These are phyloP conservation scores for Alternaria consortialis DNA, from an alignment of 2,329 filamentous ascomycete species.

Conservation along the genomic window DNA sequence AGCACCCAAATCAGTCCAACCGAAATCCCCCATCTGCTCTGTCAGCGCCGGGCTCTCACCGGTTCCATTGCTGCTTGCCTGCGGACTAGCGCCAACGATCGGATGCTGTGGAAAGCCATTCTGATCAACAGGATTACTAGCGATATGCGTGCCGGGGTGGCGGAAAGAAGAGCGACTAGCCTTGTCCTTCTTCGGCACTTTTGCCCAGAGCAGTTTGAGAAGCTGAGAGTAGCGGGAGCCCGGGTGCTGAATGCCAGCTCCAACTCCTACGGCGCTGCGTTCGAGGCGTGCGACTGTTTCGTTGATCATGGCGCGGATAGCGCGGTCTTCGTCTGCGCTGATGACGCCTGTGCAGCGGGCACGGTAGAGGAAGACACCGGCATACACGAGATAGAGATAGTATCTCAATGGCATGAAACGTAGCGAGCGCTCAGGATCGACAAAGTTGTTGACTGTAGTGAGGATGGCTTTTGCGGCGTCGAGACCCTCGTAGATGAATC, in stretches of 20 bases:
- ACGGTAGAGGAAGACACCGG: constrained; percentile 60
- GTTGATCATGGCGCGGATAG: constrained; percentile 57
- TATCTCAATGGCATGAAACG: constrained; percentile 60
- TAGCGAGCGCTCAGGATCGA: constrained; percentile 57
- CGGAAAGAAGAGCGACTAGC: constrained; percentile 33
- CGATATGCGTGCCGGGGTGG: constrained; percentile 45
- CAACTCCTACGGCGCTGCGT: constrained; percentile 52
- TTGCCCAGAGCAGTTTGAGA: constrained; percentile 59
- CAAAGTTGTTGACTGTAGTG: constrained; percentile 61
- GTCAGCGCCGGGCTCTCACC: constrained; percentile 54
- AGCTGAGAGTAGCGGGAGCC: constrained; percentile 59
- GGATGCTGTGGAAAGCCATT: constrained; percentile 34
- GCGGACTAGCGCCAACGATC: constrained; percentile 33
- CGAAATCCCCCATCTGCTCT: constrained; percentile 60
- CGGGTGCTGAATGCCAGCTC: constrained; percentile 55
- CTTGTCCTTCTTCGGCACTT: constrained; percentile 52
- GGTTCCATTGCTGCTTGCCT: constrained; percentile 51
- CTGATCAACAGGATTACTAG: constrained; percentile 37
- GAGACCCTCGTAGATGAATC: constrained; percentile 61
- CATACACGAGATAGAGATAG: constrained; percentile 60
- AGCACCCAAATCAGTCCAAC: constrained; percentile 59
- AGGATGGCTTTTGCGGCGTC: constrained; percentile 60
- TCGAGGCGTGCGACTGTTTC: constrained; percentile 57
- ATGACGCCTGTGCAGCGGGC: constrained; percentile 59
- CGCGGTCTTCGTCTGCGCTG: constrained; percentile 57